Evolutionary conservation across 306 rosid species (phyloP), one percentile per base, ranked within the genome.

Genomic region (Fragaria vesca): DNA sequence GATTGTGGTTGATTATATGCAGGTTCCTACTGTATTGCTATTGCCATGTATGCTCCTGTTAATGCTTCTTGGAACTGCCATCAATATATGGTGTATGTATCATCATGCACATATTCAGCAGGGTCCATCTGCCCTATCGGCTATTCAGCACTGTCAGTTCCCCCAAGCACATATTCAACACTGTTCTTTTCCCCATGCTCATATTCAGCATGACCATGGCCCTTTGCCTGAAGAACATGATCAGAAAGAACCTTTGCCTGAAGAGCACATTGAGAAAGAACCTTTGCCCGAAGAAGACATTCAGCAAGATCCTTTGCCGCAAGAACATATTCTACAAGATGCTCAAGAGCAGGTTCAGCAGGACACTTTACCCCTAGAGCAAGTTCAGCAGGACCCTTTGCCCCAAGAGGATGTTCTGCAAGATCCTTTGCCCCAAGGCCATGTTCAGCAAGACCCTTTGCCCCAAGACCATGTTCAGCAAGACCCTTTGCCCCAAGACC

Each of bases 1-100:
- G 57, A 85, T 26, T 63, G 43, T 70, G 72, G 45, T 40, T 20
- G 52, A 24, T 24, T 79, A 66, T 42, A 43, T 88, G 81, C 94
- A 92, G 96, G 88, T 81, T 82, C 73, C 10, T 18, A 62, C 79
- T 66, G 40, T 69, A 48, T 75, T 73, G 36, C 32, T 67, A 21
- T 75, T 87, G 62, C 63, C 85, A 5, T 76, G 8, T 73, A 54
- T 89, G 78, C 51, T 87, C 78, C n/a, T 90, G 74, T n/a, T 90
- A 72, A 55, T 83, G 11, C 28, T 83, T 46, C 61, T 90, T 16
- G 85, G 80, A 74, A 71, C 89, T 17, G 83, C 84, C 36, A 62
- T 86, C 76, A 85, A 76, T 73, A 28, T 82, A 45, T 81, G 78
- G 46, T 78, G 36, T 55, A 32, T 80, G 36, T 69, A 72, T 51